Percentiles rank a stretch among this genome's conserved stretches.
phyloP scores from a whole-genome alignment of 495 filamentous ascomycete genomes.

The Penicillium mononematosum region DNA sequence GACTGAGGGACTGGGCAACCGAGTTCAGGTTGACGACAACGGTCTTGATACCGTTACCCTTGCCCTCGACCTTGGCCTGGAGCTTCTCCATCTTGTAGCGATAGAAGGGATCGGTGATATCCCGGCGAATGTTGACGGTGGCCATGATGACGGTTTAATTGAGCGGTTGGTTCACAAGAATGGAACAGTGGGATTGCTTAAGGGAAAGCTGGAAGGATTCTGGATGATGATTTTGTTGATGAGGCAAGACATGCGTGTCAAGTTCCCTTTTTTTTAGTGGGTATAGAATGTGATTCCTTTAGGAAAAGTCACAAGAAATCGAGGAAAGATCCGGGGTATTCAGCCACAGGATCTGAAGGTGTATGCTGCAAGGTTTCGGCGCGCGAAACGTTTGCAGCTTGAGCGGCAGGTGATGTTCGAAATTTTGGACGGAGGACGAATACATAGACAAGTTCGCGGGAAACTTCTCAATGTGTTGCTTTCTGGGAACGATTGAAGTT shows the following conservation, averaged over 20 bases:
- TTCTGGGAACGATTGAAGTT: conserved; percentile 43
- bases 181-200: conserved; percentile 23
- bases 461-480: conserved; percentile 33
- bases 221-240: conserved; percentile 43
- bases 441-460: conserved; percentile 68
- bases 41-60: conserved; percentile 95
- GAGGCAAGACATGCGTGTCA: conserved; percentile 56
- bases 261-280: conserved; percentile 44
- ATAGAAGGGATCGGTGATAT: conserved; percentile 98
- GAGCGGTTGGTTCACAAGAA: conserved; percentile 22
- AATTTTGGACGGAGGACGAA: conserved; percentile 72
- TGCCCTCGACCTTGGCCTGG: conserved; percentile 99
- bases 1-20: conserved; percentile 87
- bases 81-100: conserved; percentile 99
- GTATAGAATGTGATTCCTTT: conserved; percentile 20
- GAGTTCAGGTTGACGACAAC: conserved; percentile 96
- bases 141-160: conserved; percentile 65
- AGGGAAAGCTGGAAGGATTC: conserved; percentile 41
- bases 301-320: conserved; percentile 29
- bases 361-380: conserved; percentile 83
- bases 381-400: conserved; percentile 92
- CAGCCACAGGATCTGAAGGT: conserved; percentile 86
- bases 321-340: conserved; percentile 37
- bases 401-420: conserved; percentile 81
- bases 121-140: conserved; percentile 96